Evolutionary conservation across 2,329 filamentous ascomycete species (phyloP), one percentile per base, ranked within the genome.

Genomic region (Talaromyces rugulosus): DNA sequence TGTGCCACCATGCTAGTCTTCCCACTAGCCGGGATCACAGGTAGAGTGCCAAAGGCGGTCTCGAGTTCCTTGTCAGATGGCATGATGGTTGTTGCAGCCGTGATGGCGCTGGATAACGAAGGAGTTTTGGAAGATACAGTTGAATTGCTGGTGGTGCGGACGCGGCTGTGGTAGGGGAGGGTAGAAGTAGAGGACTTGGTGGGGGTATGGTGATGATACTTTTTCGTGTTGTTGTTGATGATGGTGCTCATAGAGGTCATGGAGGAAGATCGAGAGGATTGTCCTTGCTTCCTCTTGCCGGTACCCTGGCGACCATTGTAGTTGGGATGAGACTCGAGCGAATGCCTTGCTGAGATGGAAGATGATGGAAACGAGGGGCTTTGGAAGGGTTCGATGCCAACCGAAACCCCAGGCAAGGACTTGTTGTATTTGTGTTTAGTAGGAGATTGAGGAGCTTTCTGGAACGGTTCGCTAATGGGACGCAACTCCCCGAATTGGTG

Each of bases 101-200:
- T 68, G 28, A 67, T 64, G 31, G 62, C 66, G 60, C 73, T 74
- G 14, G 74, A 71, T 18, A 75, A 61, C 1, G 74, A 75, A 8
- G 66, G 63, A 30, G 70, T 74, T 12, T 58, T 54, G 14, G 63
- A 57, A 16, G 56, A 62, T 33, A 42, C 34, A 12, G 61, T 62
- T 42, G 61, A 62, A 51, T 57, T 62, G 34, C 61, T 62, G 31
- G 53, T 62, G 4, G 61, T 62, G 18, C 61, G 61, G 33, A 59
- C 53, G 14, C 61, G 61, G 34, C 53, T 59, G 42, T 62, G 61
- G 31, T 36, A 54, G n/a, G 59, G 61, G 47, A 59, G 51, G 1
- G 61, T 59, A 27, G 61, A 62, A 16, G 61, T 59, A 16, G 50
- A 53, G 14, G 61, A 62, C 56, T 62, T 62, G 27, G 57, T 62